These are phyloP conservation scores for Trichoderma cornu-damae DNA, from an alignment of 2,329 filamentous ascomycete genomes.

Conservation along the genomic window DNA sequence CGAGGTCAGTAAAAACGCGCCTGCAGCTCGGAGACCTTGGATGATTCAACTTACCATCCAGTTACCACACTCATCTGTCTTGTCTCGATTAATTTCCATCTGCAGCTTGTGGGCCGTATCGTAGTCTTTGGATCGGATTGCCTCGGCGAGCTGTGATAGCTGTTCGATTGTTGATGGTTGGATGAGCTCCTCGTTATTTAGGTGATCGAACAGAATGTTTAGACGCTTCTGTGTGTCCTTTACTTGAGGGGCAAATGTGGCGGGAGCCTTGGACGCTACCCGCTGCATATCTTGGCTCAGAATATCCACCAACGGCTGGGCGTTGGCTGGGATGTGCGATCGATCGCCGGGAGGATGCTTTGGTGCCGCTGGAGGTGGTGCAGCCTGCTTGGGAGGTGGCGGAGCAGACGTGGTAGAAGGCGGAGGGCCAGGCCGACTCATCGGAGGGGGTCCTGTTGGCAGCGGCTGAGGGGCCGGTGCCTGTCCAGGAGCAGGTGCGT, in stretches of 20 bases:
- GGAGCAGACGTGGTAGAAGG: slow-evolving; percentile 36
- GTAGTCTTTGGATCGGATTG: slow-evolving; percentile 65
- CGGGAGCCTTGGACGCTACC: slow-evolving; percentile 77
- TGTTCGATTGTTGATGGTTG: slow-evolving; percentile 70
- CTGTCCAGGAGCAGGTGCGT: slow-evolving; percentile 42
- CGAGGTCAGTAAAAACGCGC: slow-evolving; percentile 36
- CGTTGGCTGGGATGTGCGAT: slow-evolving; percentile 74
- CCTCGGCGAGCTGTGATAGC: slow-evolving; percentile 58
- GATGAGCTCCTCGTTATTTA: slow-evolving; percentile 91
- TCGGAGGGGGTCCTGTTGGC: slow-evolving; percentile 32
- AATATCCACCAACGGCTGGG: slow-evolving; percentile 75
- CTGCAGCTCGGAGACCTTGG: neutral
- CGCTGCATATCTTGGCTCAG: slow-evolving; percentile 81
- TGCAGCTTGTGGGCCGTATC: slow-evolving; percentile 62
- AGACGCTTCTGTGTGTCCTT: slow-evolving; percentile 91
- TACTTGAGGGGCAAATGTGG: slow-evolving; percentile 82
- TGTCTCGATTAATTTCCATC: slow-evolving; percentile 69
- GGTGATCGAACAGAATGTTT: slow-evolving; percentile 88
- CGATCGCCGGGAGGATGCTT: slow-evolving; percentile 82
- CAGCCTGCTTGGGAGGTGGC: slow-evolving; percentile 43
- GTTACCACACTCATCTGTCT: slow-evolving; percentile 73
- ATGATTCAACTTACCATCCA: slow-evolving; percentile 66
- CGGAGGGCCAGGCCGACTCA: slow-evolving; percentile 29
- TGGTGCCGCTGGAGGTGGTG: slow-evolving; percentile 49
- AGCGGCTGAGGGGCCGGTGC: slow-evolving; percentile 37